Base-by-base conservation (phyloP, 768 basidiomycete genomes). In the Tulasnella sp. region DNA sequence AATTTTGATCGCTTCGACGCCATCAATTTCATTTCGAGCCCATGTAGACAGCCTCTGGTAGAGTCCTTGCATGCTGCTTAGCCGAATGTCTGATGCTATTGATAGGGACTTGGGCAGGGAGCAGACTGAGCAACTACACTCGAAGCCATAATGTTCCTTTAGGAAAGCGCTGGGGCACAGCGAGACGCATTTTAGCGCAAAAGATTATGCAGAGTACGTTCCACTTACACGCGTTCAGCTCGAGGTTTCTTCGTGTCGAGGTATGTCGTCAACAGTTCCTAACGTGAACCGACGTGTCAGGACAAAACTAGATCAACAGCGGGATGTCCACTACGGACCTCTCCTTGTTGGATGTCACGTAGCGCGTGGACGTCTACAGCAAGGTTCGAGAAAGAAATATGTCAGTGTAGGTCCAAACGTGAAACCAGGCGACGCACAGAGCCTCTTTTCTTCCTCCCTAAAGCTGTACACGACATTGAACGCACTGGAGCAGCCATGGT, bases 201-300 rank as follows among this genome's bases (percentile, higher is more conserved):
- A n/a, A 6, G 21, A 14, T 6, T n/a, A 23, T 6, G 36, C 9
- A 9, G 21, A 8, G 25, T 14, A 8, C 19, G 6, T 21, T 2
- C 27, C 6, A 31, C 54, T 21, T 34, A 77, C 81, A 78, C 75
- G 55, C 82, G 73, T 60, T 80, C 72, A 23, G 70, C 68, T 58
- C 80, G 71, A 8, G 78, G 69, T 59, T 67, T 66, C 61, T 78
- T 80, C 5, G 81, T 80, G 62, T 81, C 70, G 34, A 72, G 77
- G 59, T 83, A 83, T 6, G 78, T 74, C 4, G 80, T 82, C 53
- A 82, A 69, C 19, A 84, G 62, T 68, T 84, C 83, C 78, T 82
- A n/a, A 60, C 9, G 35, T 14, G n/a, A 25, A 6, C 17, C 6
- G 14, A 17, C 2, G 29, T 1, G 52, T 11, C 23, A 53, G 36